phyloP scores from a whole-genome alignment of 306 rosid genomes.

The Sicyos edulis region DNA sequence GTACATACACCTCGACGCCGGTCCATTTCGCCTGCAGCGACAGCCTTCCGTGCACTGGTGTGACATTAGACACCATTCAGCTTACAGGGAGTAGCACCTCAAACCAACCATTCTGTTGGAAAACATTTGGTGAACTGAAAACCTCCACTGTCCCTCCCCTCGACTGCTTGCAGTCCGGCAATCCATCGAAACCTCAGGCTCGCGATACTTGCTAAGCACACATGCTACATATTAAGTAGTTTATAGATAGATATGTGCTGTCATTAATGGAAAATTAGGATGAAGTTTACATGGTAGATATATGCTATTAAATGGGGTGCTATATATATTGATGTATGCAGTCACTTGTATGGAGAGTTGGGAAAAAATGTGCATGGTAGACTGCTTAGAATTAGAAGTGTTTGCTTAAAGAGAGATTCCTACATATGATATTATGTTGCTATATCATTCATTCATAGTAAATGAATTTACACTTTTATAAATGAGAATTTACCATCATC shows the following conservation, averaged over 20 bases:
- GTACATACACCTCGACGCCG: slow-evolving; percentile 53
- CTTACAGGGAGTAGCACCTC: slow-evolving; percentile 30
- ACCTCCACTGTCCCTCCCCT: slow-evolving; percentile 50
- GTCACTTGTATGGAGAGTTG: background rate
- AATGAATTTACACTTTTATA: background rate
- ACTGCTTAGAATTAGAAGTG: background rate
- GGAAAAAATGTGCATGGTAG: background rate
- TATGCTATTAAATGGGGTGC: background rate
- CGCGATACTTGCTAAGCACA: slow-evolving; percentile 40
- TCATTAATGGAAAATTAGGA: background rate
- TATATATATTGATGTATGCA: background rate
- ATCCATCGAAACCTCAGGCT: slow-evolving; percentile 27
- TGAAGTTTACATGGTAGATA: background rate
- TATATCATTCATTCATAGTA: background rate
- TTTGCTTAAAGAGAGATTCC: background rate
- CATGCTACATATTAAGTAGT: background rate
- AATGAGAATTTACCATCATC: too few relatives aligned
- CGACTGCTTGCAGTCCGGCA: slow-evolving; percentile 45
- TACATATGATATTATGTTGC: background rate
- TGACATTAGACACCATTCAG: slow-evolving; percentile 56
- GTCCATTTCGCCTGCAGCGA: slow-evolving; percentile 78
- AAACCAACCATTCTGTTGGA: slow-evolving; percentile 61
- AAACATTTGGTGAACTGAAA: slow-evolving; percentile 61
- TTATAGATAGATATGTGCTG: background rate
- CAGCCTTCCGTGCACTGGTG: slow-evolving; percentile 49